These are phyloP conservation scores for Plasmodium berghei DNA, from an alignment of 169 alveolate genomes.

Conservation along the genomic window DNA sequence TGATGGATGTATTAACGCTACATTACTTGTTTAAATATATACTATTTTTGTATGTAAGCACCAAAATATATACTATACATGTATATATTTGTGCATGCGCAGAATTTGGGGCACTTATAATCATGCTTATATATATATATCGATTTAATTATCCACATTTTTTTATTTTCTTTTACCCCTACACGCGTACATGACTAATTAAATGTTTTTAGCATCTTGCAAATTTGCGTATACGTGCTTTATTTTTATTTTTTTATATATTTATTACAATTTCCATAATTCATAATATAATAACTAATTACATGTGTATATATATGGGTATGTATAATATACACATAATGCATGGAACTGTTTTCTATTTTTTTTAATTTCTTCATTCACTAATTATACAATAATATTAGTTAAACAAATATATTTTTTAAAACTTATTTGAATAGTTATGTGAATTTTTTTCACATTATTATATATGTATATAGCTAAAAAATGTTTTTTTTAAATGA, in stretches of 20 bases:
- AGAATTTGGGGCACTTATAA: background rate
- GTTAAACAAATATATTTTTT: too few species aligned
- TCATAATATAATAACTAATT: background rate
- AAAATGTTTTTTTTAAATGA: too few species aligned
- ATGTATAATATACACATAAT: background rate
- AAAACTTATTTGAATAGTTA: too few species aligned
- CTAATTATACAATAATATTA: background rate
- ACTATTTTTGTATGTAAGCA: background rate
- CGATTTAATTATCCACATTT: background rate
- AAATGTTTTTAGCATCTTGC: background rate
- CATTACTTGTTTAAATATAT: constrained; percentile 92
- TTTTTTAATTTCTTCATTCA: background rate
- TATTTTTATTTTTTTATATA: background rate
- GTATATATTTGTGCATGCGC: background rate
- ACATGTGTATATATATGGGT: background rate
- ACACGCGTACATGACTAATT: background rate
- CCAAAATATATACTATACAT: background rate
- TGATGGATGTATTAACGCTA: constrained; percentile 99
- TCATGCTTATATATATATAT: background rate
- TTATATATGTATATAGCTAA: too few species aligned
- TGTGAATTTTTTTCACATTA: too few species aligned
- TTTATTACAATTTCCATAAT: background rate
- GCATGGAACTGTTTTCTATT: background rate
- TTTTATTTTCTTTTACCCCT: background rate
- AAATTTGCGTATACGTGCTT: background rate